A percentile compares a stretch with the other conserved stretches of the same genome.
Evolutionary conservation across 2,329 filamentous ascomycete species (phyloP).

Genomic region (Lachnellula arida): DNA sequence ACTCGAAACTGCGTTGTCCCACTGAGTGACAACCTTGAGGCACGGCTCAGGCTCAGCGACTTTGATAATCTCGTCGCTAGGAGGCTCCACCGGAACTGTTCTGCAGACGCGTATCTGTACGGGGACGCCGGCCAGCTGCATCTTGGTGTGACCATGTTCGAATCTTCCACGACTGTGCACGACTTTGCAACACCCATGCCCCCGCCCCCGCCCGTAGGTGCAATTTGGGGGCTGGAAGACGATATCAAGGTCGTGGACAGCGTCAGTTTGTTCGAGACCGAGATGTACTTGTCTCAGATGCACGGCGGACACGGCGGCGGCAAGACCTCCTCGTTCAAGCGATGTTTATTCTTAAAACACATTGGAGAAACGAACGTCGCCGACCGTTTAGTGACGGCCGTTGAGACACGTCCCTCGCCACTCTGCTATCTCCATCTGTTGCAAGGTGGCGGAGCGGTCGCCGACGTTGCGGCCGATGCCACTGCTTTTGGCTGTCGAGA

Average conservation of each 20-base stretch:
- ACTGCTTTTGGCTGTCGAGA: conserved; percentile 60
- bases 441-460: conserved; percentile 52
- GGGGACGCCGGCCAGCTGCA: conserved; percentile 41
- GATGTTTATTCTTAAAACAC: conserved; percentile 54
- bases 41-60: conserved; percentile 33
- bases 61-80: conserved; percentile 38
- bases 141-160: conserved; percentile 48
- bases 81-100: conserved; percentile 39
- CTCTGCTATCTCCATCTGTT: conserved; percentile 59
- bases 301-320: conserved; percentile 51
- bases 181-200: conserved; percentile 11
- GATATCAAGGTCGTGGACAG: conserved; percentile 39
- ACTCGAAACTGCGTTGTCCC: conserved; percentile 21
- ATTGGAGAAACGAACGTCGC: conserved; percentile 37
- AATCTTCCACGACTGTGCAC: conserved; percentile 36
- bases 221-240: conserved; percentile 34
- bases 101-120: conserved; percentile 54
- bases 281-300: conserved; percentile 58
- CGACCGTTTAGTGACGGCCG: conserved; percentile 38
- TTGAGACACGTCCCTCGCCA: conserved; percentile 33
- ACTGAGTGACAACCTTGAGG: conserved; percentile 23
- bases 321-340: conserved; percentile 61
- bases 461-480: conserved; percentile 38
- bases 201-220: conserved; percentile 3
- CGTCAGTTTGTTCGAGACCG: conserved; percentile 50